Percentiles rank a stretch among this genome's conserved stretches.
phyloP scores from a whole-genome alignment of 805 yeast species.

The Saccharomyces kudriavzevii region DNA sequence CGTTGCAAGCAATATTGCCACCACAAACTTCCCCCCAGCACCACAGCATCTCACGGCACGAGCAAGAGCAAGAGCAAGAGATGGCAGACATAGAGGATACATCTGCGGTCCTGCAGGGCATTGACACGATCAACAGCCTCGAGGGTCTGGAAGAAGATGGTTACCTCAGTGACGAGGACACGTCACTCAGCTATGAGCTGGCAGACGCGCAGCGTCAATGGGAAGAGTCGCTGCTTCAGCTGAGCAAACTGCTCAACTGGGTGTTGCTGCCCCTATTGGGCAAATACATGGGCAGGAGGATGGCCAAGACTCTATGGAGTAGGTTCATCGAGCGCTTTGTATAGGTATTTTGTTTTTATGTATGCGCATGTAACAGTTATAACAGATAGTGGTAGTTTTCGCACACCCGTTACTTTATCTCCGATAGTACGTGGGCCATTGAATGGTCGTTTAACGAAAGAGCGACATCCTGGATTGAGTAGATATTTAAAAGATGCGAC shows the following conservation, averaged over 20 bases:
- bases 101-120: background rate
- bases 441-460: background rate
- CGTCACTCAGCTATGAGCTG: slow-evolving; percentile 20
- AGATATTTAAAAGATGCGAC: background rate
- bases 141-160: slow-evolving; percentile 1
- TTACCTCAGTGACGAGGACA: background rate
- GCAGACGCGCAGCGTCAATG: slow-evolving; percentile 58
- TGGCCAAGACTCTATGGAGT: slow-evolving; percentile 36
- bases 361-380: background rate
- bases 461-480: background rate
- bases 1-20: background rate
- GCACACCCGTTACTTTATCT: background rate
- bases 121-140: slow-evolving; percentile 1
- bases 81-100: background rate
- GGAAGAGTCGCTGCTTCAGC: slow-evolving; percentile 59
- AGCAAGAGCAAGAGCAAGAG: background rate
- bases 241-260: slow-evolving; percentile 48
- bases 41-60: background rate
- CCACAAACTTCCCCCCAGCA: background rate
- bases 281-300: slow-evolving; percentile 55
- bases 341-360: background rate
- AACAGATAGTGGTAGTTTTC: background rate
- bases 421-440: background rate
- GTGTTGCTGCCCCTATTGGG: slow-evolving; percentile 61
- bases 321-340: slow-evolving; percentile 14